phyloP scores from a whole-genome alignment of 1,284 basidiomycete species.

The Pyrrhoderma lamaoense region DNA sequence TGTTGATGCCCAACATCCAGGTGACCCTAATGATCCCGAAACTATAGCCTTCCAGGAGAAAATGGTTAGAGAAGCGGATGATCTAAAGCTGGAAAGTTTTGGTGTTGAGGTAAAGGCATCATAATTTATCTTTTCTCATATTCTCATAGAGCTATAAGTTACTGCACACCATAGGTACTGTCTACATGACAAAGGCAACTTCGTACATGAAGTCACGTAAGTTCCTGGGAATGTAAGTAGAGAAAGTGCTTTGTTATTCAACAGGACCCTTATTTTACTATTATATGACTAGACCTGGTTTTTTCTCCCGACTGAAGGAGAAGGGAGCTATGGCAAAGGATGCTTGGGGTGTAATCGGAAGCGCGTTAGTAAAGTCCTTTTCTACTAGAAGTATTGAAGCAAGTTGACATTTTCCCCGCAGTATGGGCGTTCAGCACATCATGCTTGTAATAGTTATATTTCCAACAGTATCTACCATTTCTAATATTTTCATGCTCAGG shows the following conservation, averaged over 20 bases:
- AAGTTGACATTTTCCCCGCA: constrained; percentile 24
- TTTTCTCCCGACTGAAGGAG: constrained; percentile 93
- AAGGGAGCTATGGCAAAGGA: constrained; percentile 91
- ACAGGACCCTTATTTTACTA: background rate
- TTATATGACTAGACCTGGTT: constrained; percentile 60
- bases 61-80: constrained; percentile 86
- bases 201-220: constrained; percentile 89
- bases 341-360: constrained; percentile 88
- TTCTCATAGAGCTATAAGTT: constrained; percentile 38
- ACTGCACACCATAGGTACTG: constrained; percentile 78
- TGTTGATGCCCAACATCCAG: constrained; percentile 84
- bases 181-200: constrained; percentile 91
- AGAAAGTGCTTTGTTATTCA: background rate
- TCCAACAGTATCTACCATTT: constrained; percentile 24
- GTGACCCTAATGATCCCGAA: constrained; percentile 81
- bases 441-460: constrained; percentile 36
- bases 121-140: background rate
- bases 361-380: constrained; percentile 55
- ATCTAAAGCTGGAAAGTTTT: constrained; percentile 97
- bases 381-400: background rate
- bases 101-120: constrained; percentile 75
- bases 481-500: no score
- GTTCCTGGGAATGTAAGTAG: constrained; percentile 78
- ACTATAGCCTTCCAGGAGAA: constrained; percentile 69
- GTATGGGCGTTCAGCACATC: constrained; percentile 62